phyloP scores from a whole-genome alignment of 176 grass and related monocot species.

The Pontederia crassipes region DNA sequence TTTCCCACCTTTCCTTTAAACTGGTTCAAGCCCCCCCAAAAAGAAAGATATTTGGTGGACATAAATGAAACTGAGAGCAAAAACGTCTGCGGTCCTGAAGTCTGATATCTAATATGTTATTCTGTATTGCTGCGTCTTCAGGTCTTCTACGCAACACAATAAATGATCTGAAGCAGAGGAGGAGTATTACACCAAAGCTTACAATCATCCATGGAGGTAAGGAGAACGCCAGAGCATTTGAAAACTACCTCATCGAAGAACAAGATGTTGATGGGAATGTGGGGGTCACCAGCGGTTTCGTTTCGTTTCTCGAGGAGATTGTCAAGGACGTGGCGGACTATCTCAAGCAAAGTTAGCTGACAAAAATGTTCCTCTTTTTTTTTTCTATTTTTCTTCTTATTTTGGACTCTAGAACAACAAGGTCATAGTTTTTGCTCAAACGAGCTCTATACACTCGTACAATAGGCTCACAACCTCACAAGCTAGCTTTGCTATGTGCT shows the following conservation, averaged over 20 bases:
- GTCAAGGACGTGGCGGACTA: conserved; percentile 46
- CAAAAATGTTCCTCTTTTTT: too few relatives aligned
- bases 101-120: not conserved
- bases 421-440: too few relatives aligned
- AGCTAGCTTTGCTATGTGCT: too few relatives aligned
- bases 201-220: conserved; percentile 54
- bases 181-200: conserved; percentile 85
- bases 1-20: not conserved
- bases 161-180: conserved; percentile 64
- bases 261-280: conserved; percentile 63
- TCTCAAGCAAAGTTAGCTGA: conserved; percentile 29
- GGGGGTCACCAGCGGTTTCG: conserved; percentile 53
- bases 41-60: not conserved
- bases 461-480: too few relatives aligned
- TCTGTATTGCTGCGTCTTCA: conserved; percentile 11
- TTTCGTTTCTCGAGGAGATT: conserved; percentile 67
- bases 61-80: too few relatives aligned
- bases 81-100: too few relatives aligned
- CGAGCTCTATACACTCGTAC: too few relatives aligned
- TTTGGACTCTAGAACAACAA: too few relatives aligned
- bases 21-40: not conserved
- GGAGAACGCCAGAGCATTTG: conserved; percentile 62
- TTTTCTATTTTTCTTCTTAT: too few relatives aligned
- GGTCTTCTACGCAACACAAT: conserved; percentile 60
- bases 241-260: conserved; percentile 84